A percentile compares a stretch with the other conserved stretches of the same genome.
These are phyloP conservation scores for Tulasnella sp. DNA, from an alignment of 768 basidiomycete genomes.

Conservation along the genomic window DNA sequence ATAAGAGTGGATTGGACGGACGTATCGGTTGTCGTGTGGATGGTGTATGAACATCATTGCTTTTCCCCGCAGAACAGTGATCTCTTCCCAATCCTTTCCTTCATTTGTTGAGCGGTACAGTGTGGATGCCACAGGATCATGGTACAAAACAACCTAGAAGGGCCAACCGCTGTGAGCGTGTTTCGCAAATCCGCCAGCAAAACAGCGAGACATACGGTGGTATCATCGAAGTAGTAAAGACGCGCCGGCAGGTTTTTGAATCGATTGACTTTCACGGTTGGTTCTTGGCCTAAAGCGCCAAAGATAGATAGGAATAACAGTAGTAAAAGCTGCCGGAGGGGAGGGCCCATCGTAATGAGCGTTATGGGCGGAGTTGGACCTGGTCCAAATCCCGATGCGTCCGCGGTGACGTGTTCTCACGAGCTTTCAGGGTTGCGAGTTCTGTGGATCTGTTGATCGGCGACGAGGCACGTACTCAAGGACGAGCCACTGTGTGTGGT, in stretches of 20 bases:
- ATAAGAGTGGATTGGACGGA: slow-evolving; percentile 27
- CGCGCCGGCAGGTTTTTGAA: slow-evolving; percentile 64
- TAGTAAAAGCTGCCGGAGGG: not conserved
- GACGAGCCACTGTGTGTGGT: too few species aligned
- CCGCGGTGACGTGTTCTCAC: too few species aligned
- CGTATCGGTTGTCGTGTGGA: slow-evolving; percentile 68
- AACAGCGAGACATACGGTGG: slow-evolving; percentile 43
- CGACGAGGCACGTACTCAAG: too few species aligned
- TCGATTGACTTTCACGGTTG: slow-evolving; percentile 26
- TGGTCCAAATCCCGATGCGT: too few species aligned
- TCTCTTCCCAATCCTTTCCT: slow-evolving; percentile 54
- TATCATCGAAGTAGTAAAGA: slow-evolving; percentile 90
- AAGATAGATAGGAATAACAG: not conserved
- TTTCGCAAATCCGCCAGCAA: not conserved
- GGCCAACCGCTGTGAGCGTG: not conserved
- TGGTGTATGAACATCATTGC: slow-evolving; percentile 71
- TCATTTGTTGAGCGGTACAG: slow-evolving; percentile 77
- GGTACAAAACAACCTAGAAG: slow-evolving; percentile 57
- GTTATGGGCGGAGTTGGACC: too few species aligned
- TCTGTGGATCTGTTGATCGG: too few species aligned
- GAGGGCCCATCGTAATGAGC: too few species aligned
- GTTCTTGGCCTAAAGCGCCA: slow-evolving; percentile 18
- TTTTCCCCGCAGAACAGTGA: slow-evolving; percentile 45
- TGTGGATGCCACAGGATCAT: slow-evolving; percentile 55
- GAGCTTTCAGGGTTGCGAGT: too few species aligned